A percentile compares a stretch with the other conserved stretches of the same genome.
Evolutionary conservation across 2,329 filamentous ascomycete genomes (phyloP).

Genomic region (Arthrobotrys megalospora): DNA sequence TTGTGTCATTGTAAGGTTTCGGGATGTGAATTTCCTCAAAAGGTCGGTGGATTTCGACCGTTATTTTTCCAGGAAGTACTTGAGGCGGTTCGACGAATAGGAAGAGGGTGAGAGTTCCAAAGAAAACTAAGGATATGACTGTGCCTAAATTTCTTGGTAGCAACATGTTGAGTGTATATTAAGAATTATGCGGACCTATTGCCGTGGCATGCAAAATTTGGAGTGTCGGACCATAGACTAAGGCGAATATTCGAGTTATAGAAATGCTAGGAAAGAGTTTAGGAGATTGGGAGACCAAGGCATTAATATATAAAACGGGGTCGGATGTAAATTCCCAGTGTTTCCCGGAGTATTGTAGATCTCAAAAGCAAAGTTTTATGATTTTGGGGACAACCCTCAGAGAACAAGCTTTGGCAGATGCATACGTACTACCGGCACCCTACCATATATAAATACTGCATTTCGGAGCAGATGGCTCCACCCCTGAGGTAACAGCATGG

Average conservation of each 20-base stretch:
- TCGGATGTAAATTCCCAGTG: not conserved
- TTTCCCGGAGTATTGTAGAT: not conserved
- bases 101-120: slow-evolving; percentile 28
- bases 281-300: too few species aligned
- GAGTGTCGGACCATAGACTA: not conserved
- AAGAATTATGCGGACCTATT: not conserved
- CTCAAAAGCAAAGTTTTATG: not conserved
- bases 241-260: not conserved
- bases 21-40: slow-evolving; percentile 19
- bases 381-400: not conserved
- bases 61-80: slow-evolving; percentile 36
- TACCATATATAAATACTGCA: not conserved
- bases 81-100: slow-evolving; percentile 23
- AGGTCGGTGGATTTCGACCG: slow-evolving; percentile 28
- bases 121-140: slow-evolving; percentile 38
- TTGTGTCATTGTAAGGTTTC: slow-evolving; percentile 65
- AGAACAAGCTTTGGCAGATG: not conserved
- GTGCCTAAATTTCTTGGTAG: slow-evolving; percentile 30
- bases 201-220: too few species aligned
- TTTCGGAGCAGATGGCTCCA: not conserved
- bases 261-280: too few species aligned
- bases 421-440: too few species aligned
- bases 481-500: not conserved
- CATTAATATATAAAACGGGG: not conserved
- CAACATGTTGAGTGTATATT: slow-evolving; percentile 5